These are phyloP conservation scores for Podaxis carcinomalis DNA, from an alignment of 768 basidiomycete genomes.

Conservation along the genomic window DNA sequence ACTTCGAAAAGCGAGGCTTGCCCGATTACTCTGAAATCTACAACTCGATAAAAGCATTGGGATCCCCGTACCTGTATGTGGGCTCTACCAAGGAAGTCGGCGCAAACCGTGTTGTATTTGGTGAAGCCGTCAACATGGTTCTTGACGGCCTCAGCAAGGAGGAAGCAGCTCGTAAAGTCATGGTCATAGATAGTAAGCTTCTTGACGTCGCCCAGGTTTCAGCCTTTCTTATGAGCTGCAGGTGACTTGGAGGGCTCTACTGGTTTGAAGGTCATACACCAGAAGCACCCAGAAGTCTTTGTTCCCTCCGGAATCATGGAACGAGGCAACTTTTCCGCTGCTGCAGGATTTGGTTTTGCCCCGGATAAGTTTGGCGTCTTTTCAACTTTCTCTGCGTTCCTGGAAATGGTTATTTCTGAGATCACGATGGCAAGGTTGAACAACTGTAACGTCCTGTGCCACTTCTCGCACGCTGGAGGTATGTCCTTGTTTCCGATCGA, in stretches of 20 bases:
- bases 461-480: slow-evolving; percentile 90
- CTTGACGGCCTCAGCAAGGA: slow-evolving; percentile 73
- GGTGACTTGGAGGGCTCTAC: slow-evolving; percentile 88
- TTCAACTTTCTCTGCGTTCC: slow-evolving; percentile 88
- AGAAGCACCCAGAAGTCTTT: slow-evolving; percentile 88
- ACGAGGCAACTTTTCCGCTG: slow-evolving; percentile 78
- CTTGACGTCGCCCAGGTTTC: background rate
- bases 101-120: slow-evolving; percentile 81
- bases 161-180: slow-evolving; percentile 72
- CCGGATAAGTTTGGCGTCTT: slow-evolving; percentile 82
- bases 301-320: slow-evolving; percentile 86
- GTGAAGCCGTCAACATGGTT: slow-evolving; percentile 77
- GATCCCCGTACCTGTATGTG: slow-evolving; percentile 54
- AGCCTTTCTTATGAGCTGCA: slow-evolving; percentile 19
- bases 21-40: slow-evolving; percentile 51
- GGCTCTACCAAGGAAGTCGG: slow-evolving; percentile 73
- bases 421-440: slow-evolving; percentile 92
- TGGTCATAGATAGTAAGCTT: slow-evolving; percentile 82
- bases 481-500: slow-evolving; percentile 17
- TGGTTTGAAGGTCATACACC: slow-evolving; percentile 82
- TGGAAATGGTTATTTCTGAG: slow-evolving; percentile 89
- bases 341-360: slow-evolving; percentile 85
- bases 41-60: slow-evolving; percentile 54
- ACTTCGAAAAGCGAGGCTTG: slow-evolving; percentile 64
- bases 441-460: slow-evolving; percentile 80